Evolutionary conservation across 1,284 basidiomycete genomes (phyloP).

Genomic region (Xerocomus minutiporus): DNA sequence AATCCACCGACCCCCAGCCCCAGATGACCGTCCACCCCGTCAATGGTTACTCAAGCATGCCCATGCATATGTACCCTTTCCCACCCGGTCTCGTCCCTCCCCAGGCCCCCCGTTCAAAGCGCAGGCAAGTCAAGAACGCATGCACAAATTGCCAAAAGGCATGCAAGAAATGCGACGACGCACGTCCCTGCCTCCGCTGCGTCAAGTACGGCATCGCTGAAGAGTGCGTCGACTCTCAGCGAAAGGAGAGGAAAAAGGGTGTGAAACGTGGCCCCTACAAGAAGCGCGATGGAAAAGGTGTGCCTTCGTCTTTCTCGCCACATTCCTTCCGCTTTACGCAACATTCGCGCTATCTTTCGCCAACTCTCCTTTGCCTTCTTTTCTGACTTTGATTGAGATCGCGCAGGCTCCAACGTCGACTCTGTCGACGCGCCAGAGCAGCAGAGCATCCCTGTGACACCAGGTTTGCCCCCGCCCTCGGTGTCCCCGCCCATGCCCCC

Average conservation of each 20-base stretch:
- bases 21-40: constrained; percentile 50
- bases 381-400: constrained; percentile 45
- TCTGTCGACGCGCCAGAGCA: constrained; percentile 45
- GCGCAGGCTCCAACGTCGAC: constrained; percentile 53
- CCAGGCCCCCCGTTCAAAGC: constrained; percentile 61
- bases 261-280: constrained; percentile 89
- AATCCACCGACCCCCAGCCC: constrained; percentile 43
- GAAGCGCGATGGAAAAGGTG: constrained; percentile 84
- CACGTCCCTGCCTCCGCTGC: constrained; percentile 79
- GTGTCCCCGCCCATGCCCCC: constrained; percentile 44
- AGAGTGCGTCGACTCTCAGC: constrained; percentile 75
- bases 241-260: constrained; percentile 83
- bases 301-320: constrained; percentile 35
- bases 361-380: constrained; percentile 17
- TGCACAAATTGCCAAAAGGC: constrained; percentile 87
- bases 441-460: constrained; percentile 40
- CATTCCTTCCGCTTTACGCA: constrained; percentile 19
- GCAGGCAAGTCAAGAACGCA: constrained; percentile 86
- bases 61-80: constrained; percentile 67
- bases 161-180: constrained; percentile 89
- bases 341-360: constrained; percentile 7
- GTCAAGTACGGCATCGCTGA: constrained; percentile 80
- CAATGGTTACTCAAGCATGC: constrained; percentile 47
- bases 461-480: constrained; percentile 39
- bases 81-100: constrained; percentile 44